Evolutionary conservation across 2,329 filamentous ascomycete species (phyloP).

Genomic region (Cryphonectria nitschkei): DNA sequence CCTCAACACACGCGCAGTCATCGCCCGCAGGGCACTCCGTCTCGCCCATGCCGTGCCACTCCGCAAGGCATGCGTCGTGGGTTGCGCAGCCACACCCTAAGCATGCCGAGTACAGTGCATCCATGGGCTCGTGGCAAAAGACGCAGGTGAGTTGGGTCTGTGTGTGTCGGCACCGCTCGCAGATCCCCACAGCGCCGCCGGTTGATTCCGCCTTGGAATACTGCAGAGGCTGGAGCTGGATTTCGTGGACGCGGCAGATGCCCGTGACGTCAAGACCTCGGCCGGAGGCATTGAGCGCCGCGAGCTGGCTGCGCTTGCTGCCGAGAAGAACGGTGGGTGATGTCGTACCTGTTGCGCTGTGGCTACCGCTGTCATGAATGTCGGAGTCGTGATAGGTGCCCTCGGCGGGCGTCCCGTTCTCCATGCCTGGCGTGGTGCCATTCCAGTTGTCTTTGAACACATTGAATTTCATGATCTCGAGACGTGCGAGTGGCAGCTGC

Average conservation of each 20-base stretch:
- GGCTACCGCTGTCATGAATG: conserved; percentile 40
- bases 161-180: conserved; percentile 55
- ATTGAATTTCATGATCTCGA: conserved; percentile 73
- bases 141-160: conserved; percentile 65
- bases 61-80: conserved; percentile 61
- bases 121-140: conserved; percentile 64
- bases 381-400: conserved; percentile 41
- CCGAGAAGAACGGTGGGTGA: conserved; percentile 55
- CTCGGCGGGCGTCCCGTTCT: conserved; percentile 32
- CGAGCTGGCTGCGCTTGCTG: conserved; percentile 55
- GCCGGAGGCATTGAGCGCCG: conserved; percentile 53
- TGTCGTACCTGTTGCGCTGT: conserved; percentile 39
- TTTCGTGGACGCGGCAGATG: conserved; percentile 65
- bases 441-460: conserved; percentile 51
- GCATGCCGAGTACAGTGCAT: conserved; percentile 63
- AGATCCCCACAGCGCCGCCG: conserved; percentile 54
- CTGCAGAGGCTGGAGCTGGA: conserved; percentile 61
- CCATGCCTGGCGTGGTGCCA: conserved; percentile 13
- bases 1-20: conserved; percentile 64
- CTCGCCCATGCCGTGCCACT: conserved; percentile 62
- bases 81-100: conserved; percentile 65
- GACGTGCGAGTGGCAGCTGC: conserved; percentile 62
- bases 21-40: conserved; percentile 65
- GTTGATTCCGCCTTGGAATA: conserved; percentile 45
- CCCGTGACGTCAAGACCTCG: conserved; percentile 66